phyloP scores from a whole-genome alignment of 805 yeast genomes.

The Novakomyces olei region DNA sequence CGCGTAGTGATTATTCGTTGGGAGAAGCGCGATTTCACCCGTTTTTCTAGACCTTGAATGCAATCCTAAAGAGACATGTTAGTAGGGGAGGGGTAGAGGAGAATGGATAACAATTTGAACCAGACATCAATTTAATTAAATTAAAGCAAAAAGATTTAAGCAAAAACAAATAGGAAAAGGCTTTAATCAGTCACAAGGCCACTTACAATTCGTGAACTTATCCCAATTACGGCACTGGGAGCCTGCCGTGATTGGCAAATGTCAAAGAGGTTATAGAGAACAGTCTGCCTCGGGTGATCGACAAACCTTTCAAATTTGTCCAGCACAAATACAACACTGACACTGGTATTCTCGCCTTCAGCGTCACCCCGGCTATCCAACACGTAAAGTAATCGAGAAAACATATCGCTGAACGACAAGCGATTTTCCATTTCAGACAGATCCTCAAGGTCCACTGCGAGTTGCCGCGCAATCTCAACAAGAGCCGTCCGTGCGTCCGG shows the following conservation, averaged over 20 bases:
- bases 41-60: too few relatives aligned
- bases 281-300: slow-evolving; percentile 45
- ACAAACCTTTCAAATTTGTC: slow-evolving; percentile 77
- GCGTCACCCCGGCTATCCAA: slow-evolving; percentile 11
- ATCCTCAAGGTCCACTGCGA: slow-evolving; percentile 27
- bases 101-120: too few relatives aligned
- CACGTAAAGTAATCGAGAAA: slow-evolving; percentile 12
- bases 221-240: slow-evolving; percentile 66
- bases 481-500: slow-evolving; percentile 58
- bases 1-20: too few relatives aligned
- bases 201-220: slow-evolving; percentile 46
- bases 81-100: neutral
- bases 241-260: slow-evolving; percentile 42
- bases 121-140: too few relatives aligned
- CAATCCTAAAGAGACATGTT: slow-evolving; percentile 13
- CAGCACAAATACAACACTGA: slow-evolving; percentile 48
- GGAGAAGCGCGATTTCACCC: too few relatives aligned
- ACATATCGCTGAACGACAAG: slow-evolving; percentile 9
- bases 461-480: slow-evolving; percentile 64
- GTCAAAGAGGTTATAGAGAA: slow-evolving; percentile 73
- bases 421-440: slow-evolving; percentile 4
- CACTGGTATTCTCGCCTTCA: slow-evolving; percentile 7
- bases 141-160: too few relatives aligned
- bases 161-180: too few relatives aligned
- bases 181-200: too few relatives aligned